These are phyloP conservation scores for Gelatoporia subvermispora DNA, from an alignment of 768 basidiomycete genomes.

Conservation along the genomic window DNA sequence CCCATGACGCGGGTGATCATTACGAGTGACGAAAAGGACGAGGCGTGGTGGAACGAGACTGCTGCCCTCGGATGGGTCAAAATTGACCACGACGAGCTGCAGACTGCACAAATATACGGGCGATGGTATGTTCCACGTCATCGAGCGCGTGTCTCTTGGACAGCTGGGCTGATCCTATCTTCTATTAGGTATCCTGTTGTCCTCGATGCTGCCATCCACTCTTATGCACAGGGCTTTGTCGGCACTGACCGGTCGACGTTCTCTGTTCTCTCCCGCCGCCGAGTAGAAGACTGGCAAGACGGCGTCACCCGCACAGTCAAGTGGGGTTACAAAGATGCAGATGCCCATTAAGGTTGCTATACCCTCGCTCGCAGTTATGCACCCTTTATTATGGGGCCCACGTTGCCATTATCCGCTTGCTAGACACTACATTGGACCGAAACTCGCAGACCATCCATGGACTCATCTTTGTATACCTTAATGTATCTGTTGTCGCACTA, in stretches of 20 bases:
- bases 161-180: background rate
- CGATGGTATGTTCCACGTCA: constrained; percentile 26
- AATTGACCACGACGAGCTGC: constrained; percentile 26
- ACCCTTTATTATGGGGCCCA: too few relatives aligned
- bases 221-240: constrained; percentile 60
- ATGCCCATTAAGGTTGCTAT: constrained; percentile 38
- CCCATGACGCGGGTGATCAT: constrained; percentile 32
- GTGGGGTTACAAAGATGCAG: constrained; percentile 55
- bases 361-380: too few relatives aligned
- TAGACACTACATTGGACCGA: too few relatives aligned
- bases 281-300: constrained; percentile 63
- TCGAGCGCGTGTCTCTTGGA: background rate
- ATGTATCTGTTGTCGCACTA: constrained; percentile 2
- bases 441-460: too few relatives aligned
- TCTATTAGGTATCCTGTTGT: constrained; percentile 61
- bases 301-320: constrained; percentile 48
- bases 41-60: constrained; percentile 35
- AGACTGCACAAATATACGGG: constrained; percentile 31
- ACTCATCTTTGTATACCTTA: background rate
- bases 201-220: constrained; percentile 70
- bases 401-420: too few relatives aligned
- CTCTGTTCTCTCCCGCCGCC: constrained; percentile 58
- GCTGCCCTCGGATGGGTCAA: constrained; percentile 31
- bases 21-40: constrained; percentile 39
- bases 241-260: constrained; percentile 72